phyloP scores from a whole-genome alignment of 2,329 filamentous ascomycete species.

The Ceratocystis destructans region DNA sequence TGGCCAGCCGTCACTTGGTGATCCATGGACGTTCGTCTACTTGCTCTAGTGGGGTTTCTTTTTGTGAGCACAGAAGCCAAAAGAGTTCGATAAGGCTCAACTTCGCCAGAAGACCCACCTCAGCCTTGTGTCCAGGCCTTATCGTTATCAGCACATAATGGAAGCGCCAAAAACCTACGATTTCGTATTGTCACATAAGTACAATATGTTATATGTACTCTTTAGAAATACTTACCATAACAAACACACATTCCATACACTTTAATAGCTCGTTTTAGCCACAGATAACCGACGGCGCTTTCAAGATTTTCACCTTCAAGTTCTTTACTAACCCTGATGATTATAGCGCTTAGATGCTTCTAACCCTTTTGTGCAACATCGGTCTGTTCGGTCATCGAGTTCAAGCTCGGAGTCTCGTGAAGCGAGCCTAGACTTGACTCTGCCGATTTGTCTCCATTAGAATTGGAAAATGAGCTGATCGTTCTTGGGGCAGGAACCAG shows the following conservation, averaged over 20 bases:
- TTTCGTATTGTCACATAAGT: no score
- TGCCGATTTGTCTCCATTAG: conserved; percentile 22
- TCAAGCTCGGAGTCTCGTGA: conserved; percentile 11
- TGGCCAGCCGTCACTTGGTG: background rate
- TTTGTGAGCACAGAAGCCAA: conserved; percentile 3
- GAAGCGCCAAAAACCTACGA: background rate
- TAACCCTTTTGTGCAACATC: conserved; percentile 10
- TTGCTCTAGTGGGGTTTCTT: conserved; percentile 7
- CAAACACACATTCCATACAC: no score
- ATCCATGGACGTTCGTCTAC: background rate
- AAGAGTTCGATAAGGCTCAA: background rate
- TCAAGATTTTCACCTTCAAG: no score
- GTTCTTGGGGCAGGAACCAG: conserved; percentile 11
- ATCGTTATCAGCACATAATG: background rate
- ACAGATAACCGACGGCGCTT: no score
- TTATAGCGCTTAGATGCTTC: background rate
- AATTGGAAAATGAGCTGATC: conserved; percentile 7
- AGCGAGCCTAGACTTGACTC: conserved; percentile 23
- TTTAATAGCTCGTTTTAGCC: no score
- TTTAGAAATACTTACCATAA: no score
- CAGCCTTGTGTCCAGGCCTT: conserved; percentile 8
- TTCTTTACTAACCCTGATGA: background rate
- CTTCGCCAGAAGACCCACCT: conserved; percentile 6
- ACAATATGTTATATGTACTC: no score
- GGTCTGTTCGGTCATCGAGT: conserved; percentile 4